Base-by-base conservation (phyloP, 257 asterid species). In the Primulina eburnea region DNA sequence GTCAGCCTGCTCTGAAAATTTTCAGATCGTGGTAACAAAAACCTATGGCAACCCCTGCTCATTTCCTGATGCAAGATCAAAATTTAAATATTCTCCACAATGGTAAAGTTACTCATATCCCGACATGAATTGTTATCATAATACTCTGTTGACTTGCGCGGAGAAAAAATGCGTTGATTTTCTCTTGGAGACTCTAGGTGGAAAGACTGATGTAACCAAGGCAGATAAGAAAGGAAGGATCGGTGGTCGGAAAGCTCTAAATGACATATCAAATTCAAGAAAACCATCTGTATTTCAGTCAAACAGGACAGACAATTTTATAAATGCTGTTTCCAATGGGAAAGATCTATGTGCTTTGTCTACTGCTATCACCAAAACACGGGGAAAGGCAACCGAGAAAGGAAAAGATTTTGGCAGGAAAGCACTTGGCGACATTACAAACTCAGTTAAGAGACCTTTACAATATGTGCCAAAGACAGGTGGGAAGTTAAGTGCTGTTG, bases 211-310 rank as follows among this genome's bases (percentile, higher is more conserved):
- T 73, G 37, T 63, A 6, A 37, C 80, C 47, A 86, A 79, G 79
- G 77, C 78, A 33, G 79, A 74, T 62, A 90, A 86, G 79, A 87
- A 80, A 71, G 81, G 81, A 59, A 76, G 82, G 60, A 59, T 74
- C 18, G 83, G 85, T 18, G 89, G 86, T 70, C 78, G 99, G 81
- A 93, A 78, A 79, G 96, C 96, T 38, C 91, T 93, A 6, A 87
- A 86, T 21, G 97, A 93, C 82, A 90, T 90, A 78, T 87, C 99
- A 8, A 90, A 89, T 82, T 83, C 98, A 7, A 83, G 86, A 72
- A 90, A 82, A 70, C 87, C 90, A 64, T 72, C 81, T 58, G 62
- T 71, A 57, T 71, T 78, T 66, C 86, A 68, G 71, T 68, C 86
- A 6, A 73, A 80, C 47, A 82, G 76, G 78, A 88, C 81, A 84